Evolutionary conservation across 2,329 filamentous ascomycete species (phyloP), one percentile per base, ranked within the genome.

Genomic region (Knufia petricola): DNA sequence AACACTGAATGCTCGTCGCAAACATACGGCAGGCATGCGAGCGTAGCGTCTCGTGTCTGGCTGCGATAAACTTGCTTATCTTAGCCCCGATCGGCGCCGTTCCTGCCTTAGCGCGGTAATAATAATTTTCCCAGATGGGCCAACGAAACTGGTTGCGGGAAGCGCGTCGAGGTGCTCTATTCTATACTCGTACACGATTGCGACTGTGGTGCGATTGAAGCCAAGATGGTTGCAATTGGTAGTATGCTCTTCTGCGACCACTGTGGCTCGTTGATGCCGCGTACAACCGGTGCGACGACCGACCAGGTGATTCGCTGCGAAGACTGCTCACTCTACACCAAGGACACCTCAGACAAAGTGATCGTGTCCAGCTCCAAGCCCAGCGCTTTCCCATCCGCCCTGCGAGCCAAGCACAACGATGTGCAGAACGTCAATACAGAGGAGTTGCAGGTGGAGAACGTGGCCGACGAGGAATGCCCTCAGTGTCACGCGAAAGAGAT

Each of bases 241-340:
- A 90, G 88, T 46, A 75, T 96, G 34, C 82, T 95, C 30, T 96
- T 96, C 67, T 96, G 90, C 72, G 86, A 77, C 47, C 86, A 89
- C 64, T 96, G 90, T 66, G 90, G 90, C 53, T 94, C 94, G 64
- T 75, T 95, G 2, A 73, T 96, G 34, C 87, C 92, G 46, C 78
- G 83, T 85, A 40, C 84, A 83, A 54, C 87, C 85, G 51, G 75
- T 3, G 42, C 52, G 21, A 48, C 52, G 15, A 20, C 79, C 58
- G 85, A 87, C 63, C 84, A 84, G 49, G 77, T 85, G 50, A 70
- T 96, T 50, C 75, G 77, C 56, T 98, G 90, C 73, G 84, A 87
- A 60, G 83, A 89, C 64, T 96, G 90, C 66, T 87, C 85, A 53
- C 79, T 85, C 34, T 78, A 85, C 61, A 94, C 90, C 64, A 82